These are phyloP conservation scores for Trametes gibbosa DNA, from an alignment of 768 basidiomycete species.

Conservation along the genomic window DNA sequence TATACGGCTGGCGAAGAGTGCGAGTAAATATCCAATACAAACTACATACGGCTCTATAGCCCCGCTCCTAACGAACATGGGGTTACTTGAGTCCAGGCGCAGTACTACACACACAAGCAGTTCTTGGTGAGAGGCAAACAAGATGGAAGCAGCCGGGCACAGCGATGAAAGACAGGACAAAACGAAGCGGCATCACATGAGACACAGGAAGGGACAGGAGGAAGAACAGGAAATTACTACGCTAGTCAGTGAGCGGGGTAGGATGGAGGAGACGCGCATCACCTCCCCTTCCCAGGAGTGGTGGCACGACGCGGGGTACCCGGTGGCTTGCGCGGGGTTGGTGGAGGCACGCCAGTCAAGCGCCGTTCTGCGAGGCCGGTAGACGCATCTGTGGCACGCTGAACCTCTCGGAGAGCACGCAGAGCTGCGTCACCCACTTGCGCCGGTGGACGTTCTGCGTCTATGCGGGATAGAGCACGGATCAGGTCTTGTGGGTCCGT, in stretches of 20 bases:
- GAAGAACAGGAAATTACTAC: neutral
- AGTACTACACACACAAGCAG: conserved; percentile 13
- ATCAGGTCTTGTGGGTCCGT: conserved; percentile 56
- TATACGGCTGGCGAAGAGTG: neutral
- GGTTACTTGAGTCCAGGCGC: neutral
- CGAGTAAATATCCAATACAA: conserved; percentile 20
- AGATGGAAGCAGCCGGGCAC: conserved; percentile 21
- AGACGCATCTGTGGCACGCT: conserved; percentile 55
- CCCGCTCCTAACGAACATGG: conserved; percentile 20
- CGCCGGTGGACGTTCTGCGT: conserved; percentile 59
- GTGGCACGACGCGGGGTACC: conserved; percentile 62
- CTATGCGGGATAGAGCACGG: conserved; percentile 66
- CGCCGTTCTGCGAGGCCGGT: conserved; percentile 51
- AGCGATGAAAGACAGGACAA: conserved; percentile 17
- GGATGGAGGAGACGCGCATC: neutral
- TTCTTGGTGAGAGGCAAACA: neutral
- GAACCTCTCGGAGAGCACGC: conserved; percentile 67
- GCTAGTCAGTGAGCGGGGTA: neutral
- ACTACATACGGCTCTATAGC: conserved; percentile 15
- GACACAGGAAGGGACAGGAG: neutral
- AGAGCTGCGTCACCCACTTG: conserved; percentile 72
- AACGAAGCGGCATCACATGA: conserved; percentile 9
- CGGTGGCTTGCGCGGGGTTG: conserved; percentile 54
- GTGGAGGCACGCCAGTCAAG: conserved; percentile 49
- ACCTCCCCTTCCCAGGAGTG: conserved; percentile 40